Evolutionary conservation across 768 basidiomycete species (phyloP), one percentile per base, ranked within the genome.

Genomic region (Russula lepida): DNA sequence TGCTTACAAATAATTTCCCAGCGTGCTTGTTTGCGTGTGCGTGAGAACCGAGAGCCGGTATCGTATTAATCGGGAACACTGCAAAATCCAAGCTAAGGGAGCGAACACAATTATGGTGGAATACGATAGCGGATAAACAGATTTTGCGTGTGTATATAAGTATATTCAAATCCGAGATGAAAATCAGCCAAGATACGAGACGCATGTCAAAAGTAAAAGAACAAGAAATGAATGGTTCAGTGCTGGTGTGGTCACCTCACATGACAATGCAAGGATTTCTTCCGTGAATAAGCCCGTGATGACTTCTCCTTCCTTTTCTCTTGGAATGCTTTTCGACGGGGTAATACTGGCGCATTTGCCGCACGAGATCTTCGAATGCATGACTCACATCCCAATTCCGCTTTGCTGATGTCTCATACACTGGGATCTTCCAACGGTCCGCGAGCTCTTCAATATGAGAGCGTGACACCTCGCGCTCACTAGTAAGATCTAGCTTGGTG

Each of bases 401-500:
- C 71, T 92, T 92, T 11, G 90, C 88, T n/a, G 89, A 91, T 3
- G 90, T 92, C 74, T 92, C 91, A 69, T 87, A 92, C 68, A 89
- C 88, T 6, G 80, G 87, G n/a, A 89, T 74, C 15, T 76, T 75
- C 89, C 89, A 91, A 2, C 78, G 78, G 33, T 72, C 76, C 21
- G 85, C 81, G 12, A 89, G 79, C 11, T 81, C 74, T 68, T 86
- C 81, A 35, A 91, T 86, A 0, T 81, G 82, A 44, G 70, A 75
- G 49, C 79, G 77, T 19, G 83, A 81, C 6, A 94, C 88, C 69
- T 92, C 89, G 33, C 92, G 81, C 71, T 94, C 92, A 60, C 81
- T 84, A 28, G 80, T 81, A 41, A 94, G 80, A 70, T 94, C 92
- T 44, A 87, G 77, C 71, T 92, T 92, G 32, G 91, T 92, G 46